phyloP scores from a whole-genome alignment of 1,139 yeast species.

The Tardiomyces depauwii region DNA sequence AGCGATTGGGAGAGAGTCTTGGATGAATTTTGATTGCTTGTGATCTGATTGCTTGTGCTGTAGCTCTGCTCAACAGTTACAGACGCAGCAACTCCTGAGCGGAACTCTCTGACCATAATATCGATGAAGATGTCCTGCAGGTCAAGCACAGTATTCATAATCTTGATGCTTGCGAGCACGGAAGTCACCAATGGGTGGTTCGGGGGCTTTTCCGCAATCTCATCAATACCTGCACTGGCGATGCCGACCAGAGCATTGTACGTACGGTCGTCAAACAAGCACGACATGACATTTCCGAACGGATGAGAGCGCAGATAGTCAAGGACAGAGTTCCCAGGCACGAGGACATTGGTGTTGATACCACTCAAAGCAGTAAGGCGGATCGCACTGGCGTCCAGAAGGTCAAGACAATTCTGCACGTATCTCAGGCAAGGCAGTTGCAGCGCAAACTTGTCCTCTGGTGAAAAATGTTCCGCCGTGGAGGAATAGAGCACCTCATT shows the following conservation, averaged over 20 bases:
- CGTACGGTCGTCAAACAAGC: conserved; percentile 42
- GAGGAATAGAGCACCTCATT: conserved; percentile 51
- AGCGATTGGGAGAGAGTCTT: background rate
- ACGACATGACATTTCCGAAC: conserved; percentile 53
- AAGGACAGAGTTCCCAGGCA: conserved; percentile 15
- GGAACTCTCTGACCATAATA: conserved; percentile 14
- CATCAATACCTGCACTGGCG: background rate
- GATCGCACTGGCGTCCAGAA: conserved; percentile 55
- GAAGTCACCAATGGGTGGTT: background rate
- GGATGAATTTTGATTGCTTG: too few relatives aligned
- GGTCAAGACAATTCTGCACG: conserved; percentile 40
- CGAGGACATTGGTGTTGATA: conserved; percentile 40
- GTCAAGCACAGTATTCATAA: conserved; percentile 40
- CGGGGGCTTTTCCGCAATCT: background rate
- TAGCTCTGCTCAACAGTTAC: background rate
- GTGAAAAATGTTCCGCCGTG: conserved; percentile 17
- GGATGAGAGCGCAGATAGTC: conserved; percentile 48
- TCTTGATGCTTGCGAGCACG: conserved; percentile 19
- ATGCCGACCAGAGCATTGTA: background rate
- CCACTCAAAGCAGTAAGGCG: conserved; percentile 35
- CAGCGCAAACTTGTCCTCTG: conserved; percentile 33
- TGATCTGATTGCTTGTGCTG: background rate
- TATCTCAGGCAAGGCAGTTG: conserved; percentile 45
- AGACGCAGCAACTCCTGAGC: background rate
- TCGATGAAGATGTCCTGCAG: conserved; percentile 36